These are phyloP conservation scores for Hypoxylon rubiginosum DNA, from an alignment of 2,329 filamentous ascomycete genomes.

Conservation along the genomic window DNA sequence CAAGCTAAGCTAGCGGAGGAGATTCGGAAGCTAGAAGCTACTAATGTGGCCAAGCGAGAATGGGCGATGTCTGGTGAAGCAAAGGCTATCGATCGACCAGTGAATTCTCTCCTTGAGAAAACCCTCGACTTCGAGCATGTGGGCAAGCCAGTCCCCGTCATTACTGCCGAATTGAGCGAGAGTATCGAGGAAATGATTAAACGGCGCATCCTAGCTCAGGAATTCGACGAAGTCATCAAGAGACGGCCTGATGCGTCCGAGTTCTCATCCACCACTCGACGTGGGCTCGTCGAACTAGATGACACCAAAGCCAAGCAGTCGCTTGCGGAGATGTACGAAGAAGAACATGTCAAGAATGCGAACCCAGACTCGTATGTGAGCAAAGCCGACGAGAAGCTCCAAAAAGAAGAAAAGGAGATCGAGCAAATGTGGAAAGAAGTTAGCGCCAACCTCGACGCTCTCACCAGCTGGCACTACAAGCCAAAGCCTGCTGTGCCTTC, in stretches of 20 bases:
- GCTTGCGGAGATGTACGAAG: constrained; percentile 93
- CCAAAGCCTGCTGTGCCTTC: constrained; percentile 86
- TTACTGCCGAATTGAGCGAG: constrained; percentile 91
- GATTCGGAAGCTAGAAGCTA: constrained; percentile 90
- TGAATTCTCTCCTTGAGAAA: constrained; percentile 94
- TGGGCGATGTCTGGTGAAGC: constrained; percentile 95
- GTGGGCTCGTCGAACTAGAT: constrained; percentile 84
- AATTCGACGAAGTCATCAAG: constrained; percentile 92
- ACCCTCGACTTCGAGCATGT: constrained; percentile 96
- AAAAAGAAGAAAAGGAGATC: constrained; percentile 86
- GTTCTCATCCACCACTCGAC: constrained; percentile 69
- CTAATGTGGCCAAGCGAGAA: constrained; percentile 87
- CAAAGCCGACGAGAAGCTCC: constrained; percentile 83
- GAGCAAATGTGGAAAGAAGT: constrained; percentile 86
- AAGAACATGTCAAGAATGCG: constrained; percentile 83
- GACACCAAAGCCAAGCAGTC: constrained; percentile 90
- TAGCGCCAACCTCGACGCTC: constrained; percentile 83
- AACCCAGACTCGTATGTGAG: constrained; percentile 86
- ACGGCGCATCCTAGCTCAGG: constrained; percentile 86
- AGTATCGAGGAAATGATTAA: constrained; percentile 95
- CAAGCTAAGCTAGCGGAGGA: constrained; percentile 89
- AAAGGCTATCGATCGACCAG: constrained; percentile 81
- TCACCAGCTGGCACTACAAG: constrained; percentile 96
- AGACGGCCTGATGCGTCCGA: constrained; percentile 81
- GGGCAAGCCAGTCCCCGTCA: constrained; percentile 93